Evolutionary conservation across 1,284 basidiomycete species (phyloP), one percentile per base, ranked within the genome.

Genomic region (Phenoliferia sp.): DNA sequence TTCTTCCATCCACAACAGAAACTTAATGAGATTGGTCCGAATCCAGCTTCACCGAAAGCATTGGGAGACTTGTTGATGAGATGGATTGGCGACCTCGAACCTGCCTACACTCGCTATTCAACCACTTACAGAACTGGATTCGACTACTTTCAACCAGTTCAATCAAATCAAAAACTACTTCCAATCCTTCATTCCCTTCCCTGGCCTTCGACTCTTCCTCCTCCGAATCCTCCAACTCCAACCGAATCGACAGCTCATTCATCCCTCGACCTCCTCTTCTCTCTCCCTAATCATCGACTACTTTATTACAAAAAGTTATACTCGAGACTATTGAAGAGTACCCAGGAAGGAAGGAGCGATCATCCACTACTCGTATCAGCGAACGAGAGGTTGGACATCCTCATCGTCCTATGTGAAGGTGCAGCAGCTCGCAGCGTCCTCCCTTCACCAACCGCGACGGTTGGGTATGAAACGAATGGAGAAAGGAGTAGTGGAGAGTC

Each of bases 251-350:
- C 33, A 48, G 34, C 26, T 32, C 28, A 34, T 3, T 32, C 44
- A 12, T 26, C 63, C 61, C 44, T 70, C 32, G 71, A 73, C 48
- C 31, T 34, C 3, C 54, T 71, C n/a, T 73, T 73, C 64, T 52
- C 59, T 12, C 55, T 63, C n/a, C 59, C 95, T 0, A 89, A 88
- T 75, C 82, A 83, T 19, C 86, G 95, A 33, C 81, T 99, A 66
- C 88, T 88, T 74, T 98, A 98, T 80, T 99, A 97, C 83, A 89
- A 88, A 78, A 94, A 90, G 78, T 84, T 99, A 0, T 99, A 99
- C 77, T 84, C 86, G 57, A 87, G 90, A 55, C 81, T 99, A 39
- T 81, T 98, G 66, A 93, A 90, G 80, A 92, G 88, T 77, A 95
- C 93, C 1, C 86, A 87, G 50, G 88, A 91, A 9, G 94, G 94